Conservation (phyloP, 2,329 filamentous ascomycete species). For the Penicillium sp. region DNA sequence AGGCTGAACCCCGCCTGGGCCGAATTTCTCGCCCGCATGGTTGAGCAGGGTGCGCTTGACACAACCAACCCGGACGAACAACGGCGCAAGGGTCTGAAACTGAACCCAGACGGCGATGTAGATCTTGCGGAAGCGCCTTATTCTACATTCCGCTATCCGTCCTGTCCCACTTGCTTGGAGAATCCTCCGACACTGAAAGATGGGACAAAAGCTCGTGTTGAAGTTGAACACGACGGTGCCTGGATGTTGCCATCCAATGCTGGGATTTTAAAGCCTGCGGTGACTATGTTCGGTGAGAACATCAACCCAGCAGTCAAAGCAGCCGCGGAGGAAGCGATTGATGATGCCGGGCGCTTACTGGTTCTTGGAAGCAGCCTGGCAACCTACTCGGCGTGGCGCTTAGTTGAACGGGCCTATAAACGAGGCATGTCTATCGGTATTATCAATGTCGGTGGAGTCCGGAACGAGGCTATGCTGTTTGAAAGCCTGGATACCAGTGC, state of each 20-base stretch:
- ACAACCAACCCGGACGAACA: slow-evolving; percentile 74
- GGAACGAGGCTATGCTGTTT: slow-evolving; percentile 48
- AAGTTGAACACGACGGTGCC: slow-evolving; percentile 77
- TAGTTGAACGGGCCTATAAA: slow-evolving; percentile 81
- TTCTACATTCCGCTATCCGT: slow-evolving; percentile 84
- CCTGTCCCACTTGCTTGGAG: slow-evolving; percentile 77
- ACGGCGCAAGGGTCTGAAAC: slow-evolving; percentile 67
- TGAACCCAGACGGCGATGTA: slow-evolving; percentile 93
- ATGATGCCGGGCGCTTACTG: slow-evolving; percentile 71
- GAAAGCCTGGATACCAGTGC: slow-evolving; percentile 23
- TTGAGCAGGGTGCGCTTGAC: slow-evolving; percentile 72
- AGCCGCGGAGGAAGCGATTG: slow-evolving; percentile 76
- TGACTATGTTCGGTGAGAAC: slow-evolving; percentile 95
- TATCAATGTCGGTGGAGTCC: slow-evolving; percentile 66
- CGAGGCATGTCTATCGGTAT: slow-evolving; percentile 82
- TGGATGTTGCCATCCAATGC: slow-evolving; percentile 67
- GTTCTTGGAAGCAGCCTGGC: slow-evolving; percentile 87
- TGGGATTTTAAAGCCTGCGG: slow-evolving; percentile 86
- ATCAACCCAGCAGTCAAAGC: slow-evolving; percentile 69
- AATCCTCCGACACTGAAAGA: slow-evolving; percentile 59
- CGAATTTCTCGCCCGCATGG: slow-evolving; percentile 68
- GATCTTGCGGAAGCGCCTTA: slow-evolving; percentile 86
- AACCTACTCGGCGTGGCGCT: slow-evolving; percentile 90
- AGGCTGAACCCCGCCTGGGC: slow-evolving; percentile 85
- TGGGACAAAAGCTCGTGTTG: slow-evolving; percentile 59